phyloP scores from a whole-genome alignment of 176 grass and related monocot genomes.

The Puya raimondii region DNA sequence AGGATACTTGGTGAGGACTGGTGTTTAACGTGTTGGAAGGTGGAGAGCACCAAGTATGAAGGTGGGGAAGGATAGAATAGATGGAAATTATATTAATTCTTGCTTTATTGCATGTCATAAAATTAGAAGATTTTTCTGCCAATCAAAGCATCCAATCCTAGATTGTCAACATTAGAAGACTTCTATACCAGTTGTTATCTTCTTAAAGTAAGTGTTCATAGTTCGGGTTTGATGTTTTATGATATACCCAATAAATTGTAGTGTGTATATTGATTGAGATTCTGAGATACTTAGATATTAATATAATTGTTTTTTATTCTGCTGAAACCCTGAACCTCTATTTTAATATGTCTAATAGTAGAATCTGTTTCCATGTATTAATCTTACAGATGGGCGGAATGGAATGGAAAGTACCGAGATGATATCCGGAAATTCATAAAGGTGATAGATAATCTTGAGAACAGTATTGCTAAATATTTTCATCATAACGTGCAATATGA shows the following conservation, averaged over 20 bases:
- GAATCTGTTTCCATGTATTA: constrained; percentile 5
- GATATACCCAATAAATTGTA: constrained; percentile 3
- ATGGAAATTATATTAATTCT: not conserved
- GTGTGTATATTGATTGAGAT: no score
- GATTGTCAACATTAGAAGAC: no score
- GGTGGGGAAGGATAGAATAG: constrained; percentile 17
- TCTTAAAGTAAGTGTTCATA: not conserved
- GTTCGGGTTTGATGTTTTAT: not conserved
- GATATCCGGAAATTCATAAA: constrained; percentile 89
- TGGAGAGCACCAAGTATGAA: not conserved
- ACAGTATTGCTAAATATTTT: not conserved
- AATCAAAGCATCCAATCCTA: no score
- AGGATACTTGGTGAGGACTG: no score
- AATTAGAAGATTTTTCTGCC: no score
- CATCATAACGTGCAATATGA: not conserved
- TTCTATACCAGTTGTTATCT: no score
- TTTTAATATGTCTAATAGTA: not conserved
- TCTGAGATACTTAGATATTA: no score
- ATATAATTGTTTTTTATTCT: not conserved
- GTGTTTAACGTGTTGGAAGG: no score
- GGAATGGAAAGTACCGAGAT: constrained; percentile 94
- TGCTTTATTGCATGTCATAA: not conserved
- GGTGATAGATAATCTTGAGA: constrained; percentile 31
- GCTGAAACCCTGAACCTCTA: not conserved
- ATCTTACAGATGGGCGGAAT: constrained; percentile 90